These are phyloP conservation scores for Vararia minispora DNA, from an alignment of 768 basidiomycete genomes.

Conservation along the genomic window DNA sequence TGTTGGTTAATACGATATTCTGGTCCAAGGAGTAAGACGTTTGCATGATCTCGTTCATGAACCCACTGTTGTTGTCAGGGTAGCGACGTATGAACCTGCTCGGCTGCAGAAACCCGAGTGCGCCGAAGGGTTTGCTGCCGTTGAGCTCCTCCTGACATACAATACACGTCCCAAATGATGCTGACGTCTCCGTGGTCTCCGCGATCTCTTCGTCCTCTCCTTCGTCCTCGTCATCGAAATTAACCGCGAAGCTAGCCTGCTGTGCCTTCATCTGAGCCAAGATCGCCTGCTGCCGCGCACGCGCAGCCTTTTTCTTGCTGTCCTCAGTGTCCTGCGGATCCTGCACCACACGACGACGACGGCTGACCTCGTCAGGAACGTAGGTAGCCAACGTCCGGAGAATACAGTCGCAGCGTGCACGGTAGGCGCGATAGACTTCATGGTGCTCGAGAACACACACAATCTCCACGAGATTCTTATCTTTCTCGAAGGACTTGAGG, in stretches of 20 bases:
- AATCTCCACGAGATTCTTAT: conserved; percentile 54
- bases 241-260: conserved; percentile 76
- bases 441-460: conserved; percentile 72
- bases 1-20: no score
- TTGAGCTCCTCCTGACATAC: conserved; percentile 95
- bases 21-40: conserved; percentile 61
- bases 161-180: conserved; percentile 87
- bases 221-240: conserved; percentile 63
- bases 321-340: conserved; percentile 43
- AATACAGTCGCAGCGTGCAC: conserved; percentile 65
- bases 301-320: conserved; percentile 74
- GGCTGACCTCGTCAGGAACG: conserved; percentile 45
- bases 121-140: conserved; percentile 63
- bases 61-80: conserved; percentile 47
- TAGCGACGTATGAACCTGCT: conserved; percentile 75
- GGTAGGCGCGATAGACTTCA: conserved; percentile 59
- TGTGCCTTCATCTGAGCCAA: conserved; percentile 95
- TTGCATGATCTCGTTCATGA: conserved; percentile 65
- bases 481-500: conserved; percentile 43
- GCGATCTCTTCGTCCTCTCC: conserved; percentile 58
- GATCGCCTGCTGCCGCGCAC: conserved; percentile 84
- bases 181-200: conserved; percentile 31
- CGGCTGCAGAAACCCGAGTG: conserved; percentile 78
- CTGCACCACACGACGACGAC: conserved; percentile 34
- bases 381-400: conserved; percentile 46